Conservation (phyloP, 306 rosid species). For the Citrullus amarus region DNA sequence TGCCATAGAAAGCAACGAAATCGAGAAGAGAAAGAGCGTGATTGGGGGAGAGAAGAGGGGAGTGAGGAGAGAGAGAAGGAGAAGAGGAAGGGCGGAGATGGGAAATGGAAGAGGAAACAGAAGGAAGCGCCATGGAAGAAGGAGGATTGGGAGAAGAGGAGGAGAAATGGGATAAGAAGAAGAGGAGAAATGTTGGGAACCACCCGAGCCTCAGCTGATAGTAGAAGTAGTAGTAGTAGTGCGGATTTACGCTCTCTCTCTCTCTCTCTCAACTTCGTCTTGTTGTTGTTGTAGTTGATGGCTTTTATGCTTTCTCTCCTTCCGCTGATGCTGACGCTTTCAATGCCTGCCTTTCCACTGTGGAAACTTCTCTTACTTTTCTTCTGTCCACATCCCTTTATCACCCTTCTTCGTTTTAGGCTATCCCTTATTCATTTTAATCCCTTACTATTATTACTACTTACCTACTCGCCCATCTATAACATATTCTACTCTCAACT, state of each 20-base stretch:
- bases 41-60: slow-evolving; percentile 12
- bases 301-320: neutral
- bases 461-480: too few species aligned
- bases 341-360: neutral
- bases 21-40: slow-evolving; percentile 37
- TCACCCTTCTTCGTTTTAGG: neutral
- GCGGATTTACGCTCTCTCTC: neutral
- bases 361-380: neutral
- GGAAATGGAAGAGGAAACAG: slow-evolving; percentile 34
- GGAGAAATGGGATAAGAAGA: slow-evolving; percentile 31
- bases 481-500: too few species aligned
- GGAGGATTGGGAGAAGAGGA: slow-evolving; percentile 18
- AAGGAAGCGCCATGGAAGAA: slow-evolving; percentile 60
- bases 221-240: neutral
- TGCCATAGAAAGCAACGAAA: slow-evolving; percentile 33
- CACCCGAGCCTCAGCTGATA: slow-evolving; percentile 23
- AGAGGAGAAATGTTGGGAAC: slow-evolving; percentile 28
- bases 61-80: slow-evolving; percentile 15
- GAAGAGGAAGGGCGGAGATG: slow-evolving; percentile 26
- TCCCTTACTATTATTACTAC: too few species aligned
- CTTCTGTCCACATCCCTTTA: neutral
- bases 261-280: slow-evolving; percentile 9
- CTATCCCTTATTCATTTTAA: neutral
- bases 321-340: neutral
- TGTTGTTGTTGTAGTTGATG: neutral